phyloP scores from a whole-genome alignment of 805 yeast species.

The Teunomyces kruisii region DNA sequence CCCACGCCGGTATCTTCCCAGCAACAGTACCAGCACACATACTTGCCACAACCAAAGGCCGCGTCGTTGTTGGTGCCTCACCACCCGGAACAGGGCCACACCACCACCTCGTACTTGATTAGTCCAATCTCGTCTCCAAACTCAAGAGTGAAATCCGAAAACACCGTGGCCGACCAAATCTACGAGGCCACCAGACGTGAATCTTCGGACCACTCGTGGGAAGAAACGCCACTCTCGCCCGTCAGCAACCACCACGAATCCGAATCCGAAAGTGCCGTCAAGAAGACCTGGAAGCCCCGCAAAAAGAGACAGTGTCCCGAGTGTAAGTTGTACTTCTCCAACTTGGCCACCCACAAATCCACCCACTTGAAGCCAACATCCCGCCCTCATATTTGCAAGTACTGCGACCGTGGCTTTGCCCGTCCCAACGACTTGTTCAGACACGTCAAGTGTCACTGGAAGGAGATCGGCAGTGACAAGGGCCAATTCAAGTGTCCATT shows the following conservation, averaged over 20 bases:
- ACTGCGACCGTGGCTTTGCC: constrained; percentile 83
- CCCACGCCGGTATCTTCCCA: constrained; percentile 3
- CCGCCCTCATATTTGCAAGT: constrained; percentile 75
- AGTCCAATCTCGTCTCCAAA: constrained; percentile 19
- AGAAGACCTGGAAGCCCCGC: constrained; percentile 44
- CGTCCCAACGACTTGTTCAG: constrained; percentile 83
- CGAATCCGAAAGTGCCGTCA: constrained; percentile 7
- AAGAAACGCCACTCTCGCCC: constrained; percentile 1
- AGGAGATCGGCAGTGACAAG: constrained; percentile 64
- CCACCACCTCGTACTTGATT: constrained; percentile 3
- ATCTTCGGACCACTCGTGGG: constrained; percentile 1
- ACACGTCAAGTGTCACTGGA: constrained; percentile 84
- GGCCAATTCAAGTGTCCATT: constrained; percentile 82
- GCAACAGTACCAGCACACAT: constrained; percentile 2
- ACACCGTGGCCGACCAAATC: constrained; percentile 2
- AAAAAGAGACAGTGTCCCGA: constrained; percentile 72
- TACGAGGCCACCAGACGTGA: constrained; percentile 1
- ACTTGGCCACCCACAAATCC: constrained; percentile 79
- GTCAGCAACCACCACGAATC: background rate
- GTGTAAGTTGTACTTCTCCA: constrained; percentile 67
- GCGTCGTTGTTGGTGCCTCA: constrained; percentile 1
- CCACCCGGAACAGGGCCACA: background rate
- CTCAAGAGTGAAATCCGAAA: constrained; percentile 5
- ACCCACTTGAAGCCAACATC: constrained; percentile 71
- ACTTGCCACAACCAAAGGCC: constrained; percentile 1